These are phyloP conservation scores for Tulasnella sp. DNA, from an alignment of 768 basidiomycete species.

Conservation along the genomic window DNA sequence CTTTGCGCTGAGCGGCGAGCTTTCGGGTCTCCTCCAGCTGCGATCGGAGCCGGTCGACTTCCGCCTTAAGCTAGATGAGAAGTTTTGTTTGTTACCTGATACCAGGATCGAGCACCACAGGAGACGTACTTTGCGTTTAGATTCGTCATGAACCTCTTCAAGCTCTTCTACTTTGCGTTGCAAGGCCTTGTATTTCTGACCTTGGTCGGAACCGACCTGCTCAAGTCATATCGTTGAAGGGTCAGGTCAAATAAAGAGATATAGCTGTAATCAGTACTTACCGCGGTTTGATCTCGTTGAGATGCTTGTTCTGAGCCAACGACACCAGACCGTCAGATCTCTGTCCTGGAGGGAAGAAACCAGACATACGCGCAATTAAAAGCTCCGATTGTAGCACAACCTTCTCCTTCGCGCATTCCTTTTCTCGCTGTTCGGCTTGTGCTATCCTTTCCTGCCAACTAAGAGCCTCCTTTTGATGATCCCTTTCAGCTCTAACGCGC, in stretches of 20 bases:
- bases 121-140: constrained; percentile 7
- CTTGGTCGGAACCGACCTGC: constrained; percentile 6
- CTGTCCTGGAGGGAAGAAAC: too few species aligned
- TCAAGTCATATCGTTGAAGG: constrained; percentile 12
- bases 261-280: too few species aligned
- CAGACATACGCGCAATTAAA: not conserved
- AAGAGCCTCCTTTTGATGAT: not conserved
- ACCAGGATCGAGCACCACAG: not conserved
- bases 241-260: too few species aligned
- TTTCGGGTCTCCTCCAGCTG: constrained; percentile 3
- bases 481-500: not conserved
- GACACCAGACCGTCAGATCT: too few species aligned
- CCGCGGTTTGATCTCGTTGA: too few species aligned
- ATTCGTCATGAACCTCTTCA: constrained; percentile 11
- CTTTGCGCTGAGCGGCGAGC: not conserved
- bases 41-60: not conserved
- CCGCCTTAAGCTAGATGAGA: not conserved
- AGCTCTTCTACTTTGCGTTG: constrained; percentile 17
- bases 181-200: constrained; percentile 1
- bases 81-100: not conserved
- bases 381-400: not conserved
- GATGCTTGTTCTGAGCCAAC: too few species aligned
- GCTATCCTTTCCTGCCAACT: not conserved
- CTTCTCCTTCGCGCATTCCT: constrained; percentile 4
- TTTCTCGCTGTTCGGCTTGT: not conserved